Conservation (phyloP, 169 alveolate species). For the Neospora caninum region DNA sequence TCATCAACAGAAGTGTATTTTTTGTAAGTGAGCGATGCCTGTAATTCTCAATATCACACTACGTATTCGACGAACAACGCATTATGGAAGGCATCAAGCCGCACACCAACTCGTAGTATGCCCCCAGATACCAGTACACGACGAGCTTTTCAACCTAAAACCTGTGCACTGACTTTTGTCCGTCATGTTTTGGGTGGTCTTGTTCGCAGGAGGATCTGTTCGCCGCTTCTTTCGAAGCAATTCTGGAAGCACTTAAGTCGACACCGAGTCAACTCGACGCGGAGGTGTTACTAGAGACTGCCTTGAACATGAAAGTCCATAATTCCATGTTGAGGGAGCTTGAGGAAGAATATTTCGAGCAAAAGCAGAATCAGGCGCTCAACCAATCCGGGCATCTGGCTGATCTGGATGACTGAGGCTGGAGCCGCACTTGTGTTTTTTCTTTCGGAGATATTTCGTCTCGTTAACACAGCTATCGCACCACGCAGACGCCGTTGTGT, state of each 20-base stretch:
- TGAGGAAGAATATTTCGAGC: conserved; percentile 40
- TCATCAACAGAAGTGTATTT: background rate
- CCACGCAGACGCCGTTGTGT: no score
- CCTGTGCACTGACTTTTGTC: no score
- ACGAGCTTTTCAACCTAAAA: no score
- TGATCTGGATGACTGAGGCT: background rate
- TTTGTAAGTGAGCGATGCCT: background rate
- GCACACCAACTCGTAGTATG: no score
- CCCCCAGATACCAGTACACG: no score
- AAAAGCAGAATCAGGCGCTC: background rate
- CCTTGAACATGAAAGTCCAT: conserved; percentile 71
- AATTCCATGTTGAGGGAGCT: conserved; percentile 58
- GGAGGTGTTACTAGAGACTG: conserved; percentile 72
- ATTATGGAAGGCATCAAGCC: no score
- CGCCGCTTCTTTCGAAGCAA: conserved; percentile 60
- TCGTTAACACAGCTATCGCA: no score
- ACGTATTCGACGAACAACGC: no score
- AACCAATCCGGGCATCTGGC: background rate
- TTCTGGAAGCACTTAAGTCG: conserved; percentile 61
- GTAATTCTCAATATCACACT: no score
- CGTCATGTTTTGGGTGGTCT: no score
- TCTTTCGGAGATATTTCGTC: no score
- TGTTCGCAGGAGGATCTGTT: conserved; percentile 46
- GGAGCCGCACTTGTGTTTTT: background rate
- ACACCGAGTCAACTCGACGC: conserved; percentile 63